Percentiles rank a stretch among this genome's conserved stretches.
phyloP scores from a whole-genome alignment of 2,329 filamentous ascomycete genomes.

The Chaetomiaceae sp. region DNA sequence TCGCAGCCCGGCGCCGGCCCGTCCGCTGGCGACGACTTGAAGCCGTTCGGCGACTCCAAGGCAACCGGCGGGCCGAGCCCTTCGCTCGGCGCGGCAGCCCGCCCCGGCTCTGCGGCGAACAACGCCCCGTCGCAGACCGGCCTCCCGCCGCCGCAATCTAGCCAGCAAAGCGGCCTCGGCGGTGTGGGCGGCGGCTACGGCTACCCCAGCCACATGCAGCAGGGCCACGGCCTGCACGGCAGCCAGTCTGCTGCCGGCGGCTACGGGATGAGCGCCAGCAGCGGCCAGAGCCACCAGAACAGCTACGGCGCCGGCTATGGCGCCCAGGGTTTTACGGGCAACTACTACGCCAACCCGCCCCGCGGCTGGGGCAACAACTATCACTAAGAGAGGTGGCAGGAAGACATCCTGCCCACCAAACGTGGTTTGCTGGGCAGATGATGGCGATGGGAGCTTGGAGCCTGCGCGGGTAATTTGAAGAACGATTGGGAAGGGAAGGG shows the following conservation, averaged over 20 bases:
- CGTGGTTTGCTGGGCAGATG: not conserved
- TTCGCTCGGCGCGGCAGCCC: conserved; percentile 47
- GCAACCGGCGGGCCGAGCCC: conserved; percentile 49
- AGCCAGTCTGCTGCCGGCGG: conserved; percentile 38
- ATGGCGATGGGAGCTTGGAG: not conserved
- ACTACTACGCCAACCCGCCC: conserved; percentile 44
- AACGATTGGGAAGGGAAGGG: no score
- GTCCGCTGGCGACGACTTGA: conserved; percentile 47
- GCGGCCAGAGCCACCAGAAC: conserved; percentile 47
- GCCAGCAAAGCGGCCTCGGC: conserved; percentile 38
- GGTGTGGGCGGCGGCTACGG: conserved; percentile 47
- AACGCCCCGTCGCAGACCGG: conserved; percentile 46
- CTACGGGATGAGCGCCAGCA: conserved; percentile 49
- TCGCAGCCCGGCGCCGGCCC: conserved; percentile 40
- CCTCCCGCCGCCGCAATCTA: conserved; percentile 50
- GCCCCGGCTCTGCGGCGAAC: conserved; percentile 54
- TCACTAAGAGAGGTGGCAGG: conserved; percentile 25
- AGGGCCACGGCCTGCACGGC: conserved; percentile 47
- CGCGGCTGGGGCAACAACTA: conserved; percentile 58
- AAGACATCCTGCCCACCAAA: not conserved
- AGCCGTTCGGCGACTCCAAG: conserved; percentile 54
- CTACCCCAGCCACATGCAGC: conserved; percentile 50
- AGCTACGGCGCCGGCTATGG: conserved; percentile 47
- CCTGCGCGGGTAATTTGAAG: no score
- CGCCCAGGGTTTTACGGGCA: conserved; percentile 40